Evolutionary conservation across 2,329 filamentous ascomycete species (phyloP).

Genomic region (Cercospora zeae-maydis): DNA sequence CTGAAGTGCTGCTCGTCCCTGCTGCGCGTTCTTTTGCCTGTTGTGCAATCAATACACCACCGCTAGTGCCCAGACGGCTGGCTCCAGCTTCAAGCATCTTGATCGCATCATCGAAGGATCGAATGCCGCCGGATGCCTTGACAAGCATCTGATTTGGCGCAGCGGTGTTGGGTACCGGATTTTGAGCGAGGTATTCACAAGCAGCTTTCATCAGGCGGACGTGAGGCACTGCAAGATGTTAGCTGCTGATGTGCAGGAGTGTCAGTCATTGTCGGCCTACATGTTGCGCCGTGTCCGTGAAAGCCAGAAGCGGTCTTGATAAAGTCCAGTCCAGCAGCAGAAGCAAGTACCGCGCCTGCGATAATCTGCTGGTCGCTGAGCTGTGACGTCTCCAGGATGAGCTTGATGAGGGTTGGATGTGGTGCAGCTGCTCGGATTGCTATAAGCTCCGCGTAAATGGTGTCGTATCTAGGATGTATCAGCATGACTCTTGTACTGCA

Average conservation of each 20-base stretch:
- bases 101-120: constrained; percentile 49
- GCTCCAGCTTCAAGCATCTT: constrained; percentile 57
- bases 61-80: constrained; percentile 54
- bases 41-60: constrained; percentile 54
- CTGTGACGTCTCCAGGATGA: constrained; percentile 59
- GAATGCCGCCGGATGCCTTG: constrained; percentile 58
- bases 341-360: constrained; percentile 52
- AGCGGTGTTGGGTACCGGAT: background rate
- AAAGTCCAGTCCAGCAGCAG: constrained; percentile 54
- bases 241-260: background rate
- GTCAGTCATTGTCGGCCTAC: background rate
- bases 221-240: constrained; percentile 41
- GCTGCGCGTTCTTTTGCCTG: constrained; percentile 38
- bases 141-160: constrained; percentile 44
- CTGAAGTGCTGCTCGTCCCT: background rate
- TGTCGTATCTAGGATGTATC: constrained; percentile 38
- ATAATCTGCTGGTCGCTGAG: constrained; percentile 50
- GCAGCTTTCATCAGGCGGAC: constrained; percentile 54
- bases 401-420: constrained; percentile 47
- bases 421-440: constrained; percentile 50
- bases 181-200: constrained; percentile 41
- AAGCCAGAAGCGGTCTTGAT: constrained; percentile 62
- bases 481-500: background rate
- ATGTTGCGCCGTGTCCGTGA: constrained; percentile 50
- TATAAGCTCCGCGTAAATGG: constrained; percentile 53